Evolutionary conservation across 148 eudicot species (phyloP), one percentile per base, ranked within the genome.

Genomic region (Chenopodium formosanum): DNA sequence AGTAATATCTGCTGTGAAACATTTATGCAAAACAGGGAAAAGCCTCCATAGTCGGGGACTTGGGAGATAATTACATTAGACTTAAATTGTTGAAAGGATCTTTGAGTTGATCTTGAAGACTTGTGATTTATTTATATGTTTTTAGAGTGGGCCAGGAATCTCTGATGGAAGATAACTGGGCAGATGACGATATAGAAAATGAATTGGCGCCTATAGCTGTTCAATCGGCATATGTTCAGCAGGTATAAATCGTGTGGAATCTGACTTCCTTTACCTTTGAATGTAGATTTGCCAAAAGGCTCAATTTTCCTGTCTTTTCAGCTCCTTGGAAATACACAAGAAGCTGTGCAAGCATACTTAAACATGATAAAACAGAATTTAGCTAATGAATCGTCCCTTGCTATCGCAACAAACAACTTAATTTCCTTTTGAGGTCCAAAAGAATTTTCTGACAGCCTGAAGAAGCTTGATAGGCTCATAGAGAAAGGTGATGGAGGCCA

Each of bases 161-260:
- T 67, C 84, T 94, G 47, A 91, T 93, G 98, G 97, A 90, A 56
- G 98, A 94, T 19, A 91, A 91, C 82, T 85, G 83, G 70, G 89
- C 95, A 47, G 97, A 94, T 87, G 97, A 94, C 79, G 95, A 93
- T 12, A 88, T 94, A 66, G 97, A 94, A 87, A 84, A 80, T 72
- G 97, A 94, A 86, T 82, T 94, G 89, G 94, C 97, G 56, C 98
- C 98, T 9, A 85, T 94, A 65, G 87, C 90, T 82, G 93, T 94
- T 63, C 98, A 93, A 81, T 83, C 93, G 86, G 94, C 93, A 52
- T 90, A 89, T 87, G 93, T 94, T 81, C 94, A 90, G 78, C 98
- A 94, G 94, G 98, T 94, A 78, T 23, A 69, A 48, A 63, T 80
- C n/a, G 34, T 48, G 23, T 80, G 37, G 19, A n/a, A 37, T 78